These are phyloP conservation scores for Trypanosoma cruzi DNA, from an alignment of 208 protist genomes.

Conservation along the genomic window DNA sequence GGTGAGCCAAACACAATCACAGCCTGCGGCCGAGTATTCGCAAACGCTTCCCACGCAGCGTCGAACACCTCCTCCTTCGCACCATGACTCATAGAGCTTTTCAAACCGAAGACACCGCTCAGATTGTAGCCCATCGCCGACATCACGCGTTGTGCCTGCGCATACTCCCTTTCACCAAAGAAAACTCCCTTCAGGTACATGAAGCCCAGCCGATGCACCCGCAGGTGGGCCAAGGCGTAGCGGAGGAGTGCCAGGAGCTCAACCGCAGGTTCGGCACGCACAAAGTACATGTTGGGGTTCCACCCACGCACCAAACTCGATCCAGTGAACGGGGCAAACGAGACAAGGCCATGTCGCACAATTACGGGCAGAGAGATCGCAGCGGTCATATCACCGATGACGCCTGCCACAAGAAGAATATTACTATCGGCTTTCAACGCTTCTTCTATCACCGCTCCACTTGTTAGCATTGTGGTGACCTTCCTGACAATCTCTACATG, in stretches of 20 bases:
- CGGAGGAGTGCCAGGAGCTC: constrained; percentile 25
- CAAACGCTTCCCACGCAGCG: constrained; percentile 18
- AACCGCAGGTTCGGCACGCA: constrained; percentile 31
- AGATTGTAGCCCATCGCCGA: constrained; percentile 23
- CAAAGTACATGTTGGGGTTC: constrained; percentile 43
- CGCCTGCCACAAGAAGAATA: constrained; percentile 35
- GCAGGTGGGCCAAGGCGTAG: constrained; percentile 18
- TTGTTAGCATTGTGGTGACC: background rate
- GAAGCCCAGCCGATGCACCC: constrained; percentile 29
- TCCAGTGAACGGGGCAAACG: constrained; percentile 40
- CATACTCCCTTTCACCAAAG: constrained; percentile 40
- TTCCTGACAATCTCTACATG: constrained; percentile 3
- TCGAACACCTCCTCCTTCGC: constrained; percentile 16
- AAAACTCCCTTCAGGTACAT: constrained; percentile 49
- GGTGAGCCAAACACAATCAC: constrained; percentile 25
- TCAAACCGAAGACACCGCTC: constrained; percentile 27
- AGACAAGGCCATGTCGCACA: background rate
- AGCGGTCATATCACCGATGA: constrained; percentile 19
- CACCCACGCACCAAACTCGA: constrained; percentile 39
- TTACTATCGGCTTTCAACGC: constrained; percentile 15
- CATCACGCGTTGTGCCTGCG: constrained; percentile 14
- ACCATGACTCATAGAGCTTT: background rate
- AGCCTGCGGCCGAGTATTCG: constrained; percentile 18
- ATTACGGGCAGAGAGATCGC: background rate
- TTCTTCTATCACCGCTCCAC: background rate